These are phyloP conservation scores for Phytophthora cryptogea DNA, from an alignment of 352 stramenopile genomes.

Conservation along the genomic window DNA sequence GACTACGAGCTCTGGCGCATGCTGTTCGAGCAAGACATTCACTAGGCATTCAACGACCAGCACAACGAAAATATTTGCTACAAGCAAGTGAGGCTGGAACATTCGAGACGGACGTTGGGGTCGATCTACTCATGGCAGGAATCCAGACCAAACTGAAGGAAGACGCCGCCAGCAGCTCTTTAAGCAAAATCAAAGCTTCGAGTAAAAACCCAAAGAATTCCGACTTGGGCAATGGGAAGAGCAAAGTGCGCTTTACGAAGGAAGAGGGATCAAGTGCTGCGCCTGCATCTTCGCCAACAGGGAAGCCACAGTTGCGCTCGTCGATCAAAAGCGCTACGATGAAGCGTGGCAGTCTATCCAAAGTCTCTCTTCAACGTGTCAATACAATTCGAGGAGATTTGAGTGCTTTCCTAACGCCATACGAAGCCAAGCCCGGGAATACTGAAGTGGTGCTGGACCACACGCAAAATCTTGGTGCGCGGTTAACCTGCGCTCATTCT, in stretches of 20 bases:
- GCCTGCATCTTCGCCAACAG: background rate
- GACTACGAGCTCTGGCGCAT: slow-evolving; percentile 51
- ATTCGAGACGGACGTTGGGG: slow-evolving; percentile 42
- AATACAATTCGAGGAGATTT: slow-evolving; percentile 47
- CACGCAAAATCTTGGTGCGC: slow-evolving; percentile 54
- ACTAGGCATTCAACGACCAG: slow-evolving; percentile 40
- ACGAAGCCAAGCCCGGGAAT: slow-evolving; percentile 21
- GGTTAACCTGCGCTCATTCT: slow-evolving; percentile 69
- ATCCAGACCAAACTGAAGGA: slow-evolving; percentile 42
- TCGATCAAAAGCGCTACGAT: slow-evolving; percentile 19
- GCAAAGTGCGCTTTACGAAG: slow-evolving; percentile 21
- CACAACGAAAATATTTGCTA: slow-evolving; percentile 45
- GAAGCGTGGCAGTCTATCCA: slow-evolving; percentile 12
- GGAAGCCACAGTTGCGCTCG: slow-evolving; percentile 1
- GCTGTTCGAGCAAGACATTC: slow-evolving; percentile 59
- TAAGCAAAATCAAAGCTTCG: slow-evolving; percentile 6
- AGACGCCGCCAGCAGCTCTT: slow-evolving; percentile 12
- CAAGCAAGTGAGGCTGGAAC: slow-evolving; percentile 44
- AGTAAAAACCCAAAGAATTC: slow-evolving; percentile 6
- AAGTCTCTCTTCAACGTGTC: slow-evolving; percentile 29
- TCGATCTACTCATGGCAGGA: slow-evolving; percentile 36
- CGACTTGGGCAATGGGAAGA: slow-evolving; percentile 4
- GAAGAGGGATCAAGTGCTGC: slow-evolving; percentile 1
- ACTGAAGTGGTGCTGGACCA: slow-evolving; percentile 1
- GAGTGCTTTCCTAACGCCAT: slow-evolving; percentile 24